phyloP scores from a whole-genome alignment of 352 stramenopile species.

The Phytopythium boreale region DNA sequence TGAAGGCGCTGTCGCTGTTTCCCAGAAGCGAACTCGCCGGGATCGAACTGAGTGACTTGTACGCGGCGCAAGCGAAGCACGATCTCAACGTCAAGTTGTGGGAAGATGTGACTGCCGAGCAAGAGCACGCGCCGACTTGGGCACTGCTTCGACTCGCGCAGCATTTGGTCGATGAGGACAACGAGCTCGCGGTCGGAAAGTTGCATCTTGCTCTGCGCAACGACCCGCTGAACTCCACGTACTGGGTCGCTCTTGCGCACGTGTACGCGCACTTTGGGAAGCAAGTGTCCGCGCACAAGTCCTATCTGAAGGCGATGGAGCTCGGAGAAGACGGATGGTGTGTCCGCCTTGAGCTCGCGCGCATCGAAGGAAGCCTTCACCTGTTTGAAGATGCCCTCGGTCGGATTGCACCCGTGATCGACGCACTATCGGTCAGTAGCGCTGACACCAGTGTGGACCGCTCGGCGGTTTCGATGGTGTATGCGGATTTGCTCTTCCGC shows the following conservation, averaged over 20 bases:
- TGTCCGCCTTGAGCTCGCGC: conserved; percentile 72
- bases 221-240: conserved; percentile 51
- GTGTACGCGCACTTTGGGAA: conserved; percentile 83
- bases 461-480: conserved; percentile 50
- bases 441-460: conserved; percentile 12
- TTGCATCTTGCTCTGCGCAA: conserved; percentile 76
- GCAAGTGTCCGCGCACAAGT: conserved; percentile 71
- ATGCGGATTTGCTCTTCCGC: conserved; percentile 68
- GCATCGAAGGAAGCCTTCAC: conserved; percentile 68
- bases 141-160: conserved; percentile 69
- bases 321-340: conserved; percentile 65
- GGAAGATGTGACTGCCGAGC: conserved; percentile 55
- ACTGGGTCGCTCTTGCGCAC: conserved; percentile 77
- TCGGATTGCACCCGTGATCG: conserved; percentile 47
- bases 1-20: conserved; percentile 74
- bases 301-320: conserved; percentile 74
- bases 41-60: conserved; percentile 62
- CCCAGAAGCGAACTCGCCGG: conserved; percentile 53
- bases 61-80: conserved; percentile 56
- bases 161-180: conserved; percentile 56
- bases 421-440: conserved; percentile 4
- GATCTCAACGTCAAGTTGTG: conserved; percentile 69
- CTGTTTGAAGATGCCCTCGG: conserved; percentile 70
- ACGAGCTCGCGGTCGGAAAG: conserved; percentile 65
- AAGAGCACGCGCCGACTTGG: conserved; percentile 66